These are phyloP conservation scores for Punica granatum DNA, from an alignment of 345 rosid species.

Conservation along the genomic window DNA sequence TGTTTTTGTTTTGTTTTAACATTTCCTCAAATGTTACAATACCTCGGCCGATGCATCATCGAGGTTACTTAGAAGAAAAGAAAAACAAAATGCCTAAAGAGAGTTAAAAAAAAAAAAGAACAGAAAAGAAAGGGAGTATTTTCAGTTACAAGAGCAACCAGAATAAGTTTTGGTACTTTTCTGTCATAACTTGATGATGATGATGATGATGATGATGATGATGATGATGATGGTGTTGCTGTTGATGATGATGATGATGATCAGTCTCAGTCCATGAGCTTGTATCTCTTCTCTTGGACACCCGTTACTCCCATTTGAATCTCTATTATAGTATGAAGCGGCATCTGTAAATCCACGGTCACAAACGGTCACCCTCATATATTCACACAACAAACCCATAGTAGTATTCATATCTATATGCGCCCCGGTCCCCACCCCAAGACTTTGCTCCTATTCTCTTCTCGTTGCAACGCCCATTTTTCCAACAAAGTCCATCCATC, in stretches of 20 bases:
- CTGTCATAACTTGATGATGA: no score
- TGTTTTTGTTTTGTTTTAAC: background rate
- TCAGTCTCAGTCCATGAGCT: conserved; percentile 77
- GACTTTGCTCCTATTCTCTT: no score
- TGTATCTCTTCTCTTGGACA: conserved; percentile 96
- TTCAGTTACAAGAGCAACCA: background rate
- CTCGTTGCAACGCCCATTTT: no score
- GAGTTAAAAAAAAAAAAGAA: no score
- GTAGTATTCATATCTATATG: no score
- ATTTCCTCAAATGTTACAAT: background rate
- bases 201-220: no score
- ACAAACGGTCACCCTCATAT: background rate
- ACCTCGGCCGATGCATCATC: background rate
- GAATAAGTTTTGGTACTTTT: background rate
- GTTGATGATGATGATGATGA: background rate
- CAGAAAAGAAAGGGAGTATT: background rate
- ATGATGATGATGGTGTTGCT: no score
- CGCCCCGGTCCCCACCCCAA: no score
- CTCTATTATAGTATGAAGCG: conserved; percentile 97
- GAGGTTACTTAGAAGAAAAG: background rate
- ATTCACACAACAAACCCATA: no score
- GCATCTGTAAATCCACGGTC: conserved; percentile 50
- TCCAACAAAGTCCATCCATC: no score
- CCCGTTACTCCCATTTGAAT: conserved; percentile 99
- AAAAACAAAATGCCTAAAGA: background rate